phyloP scores from a whole-genome alignment of 345 rosid species.

The Gossypium ekmanianum region DNA sequence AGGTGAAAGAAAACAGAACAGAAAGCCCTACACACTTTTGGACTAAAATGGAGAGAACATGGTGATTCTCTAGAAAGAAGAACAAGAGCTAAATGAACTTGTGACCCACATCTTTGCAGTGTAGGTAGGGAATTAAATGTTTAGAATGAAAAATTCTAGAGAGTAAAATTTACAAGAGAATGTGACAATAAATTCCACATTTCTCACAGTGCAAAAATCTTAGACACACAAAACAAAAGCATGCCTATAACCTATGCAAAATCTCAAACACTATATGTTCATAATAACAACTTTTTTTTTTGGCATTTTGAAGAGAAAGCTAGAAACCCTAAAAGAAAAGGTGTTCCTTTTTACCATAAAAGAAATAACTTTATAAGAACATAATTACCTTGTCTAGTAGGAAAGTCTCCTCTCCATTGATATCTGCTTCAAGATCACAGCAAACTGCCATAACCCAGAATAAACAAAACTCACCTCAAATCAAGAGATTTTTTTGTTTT shows the following conservation, averaged over 20 bases:
- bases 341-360: background rate
- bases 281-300: background rate
- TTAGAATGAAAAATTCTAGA: conserved; percentile 1
- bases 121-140: conserved; percentile 36
- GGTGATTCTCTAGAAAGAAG: conserved; percentile 21
- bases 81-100: conserved; percentile 18
- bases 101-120: conserved; percentile 33
- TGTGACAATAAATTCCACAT: conserved; percentile 8
- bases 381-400: conserved; percentile 66
- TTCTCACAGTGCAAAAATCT: background rate
- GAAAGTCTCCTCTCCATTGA: conserved; percentile 87
- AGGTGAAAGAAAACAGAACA: background rate
- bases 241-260: conserved; percentile 4
- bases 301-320: background rate
- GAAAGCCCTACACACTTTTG: conserved; percentile 12
- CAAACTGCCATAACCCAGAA: conserved; percentile 55
- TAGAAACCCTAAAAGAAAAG: background rate
- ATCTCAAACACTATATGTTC: background rate
- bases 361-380: background rate
- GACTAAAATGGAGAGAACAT: background rate
- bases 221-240: background rate
- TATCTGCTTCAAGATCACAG: conserved; percentile 90
- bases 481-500: conserved; percentile 19
- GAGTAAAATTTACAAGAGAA: background rate
- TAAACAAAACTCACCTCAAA: conserved; percentile 30